Evolutionary conservation across 192 early-diverging fungal species (phyloP).

Genomic region (Linnemannia schmuckeri): DNA sequence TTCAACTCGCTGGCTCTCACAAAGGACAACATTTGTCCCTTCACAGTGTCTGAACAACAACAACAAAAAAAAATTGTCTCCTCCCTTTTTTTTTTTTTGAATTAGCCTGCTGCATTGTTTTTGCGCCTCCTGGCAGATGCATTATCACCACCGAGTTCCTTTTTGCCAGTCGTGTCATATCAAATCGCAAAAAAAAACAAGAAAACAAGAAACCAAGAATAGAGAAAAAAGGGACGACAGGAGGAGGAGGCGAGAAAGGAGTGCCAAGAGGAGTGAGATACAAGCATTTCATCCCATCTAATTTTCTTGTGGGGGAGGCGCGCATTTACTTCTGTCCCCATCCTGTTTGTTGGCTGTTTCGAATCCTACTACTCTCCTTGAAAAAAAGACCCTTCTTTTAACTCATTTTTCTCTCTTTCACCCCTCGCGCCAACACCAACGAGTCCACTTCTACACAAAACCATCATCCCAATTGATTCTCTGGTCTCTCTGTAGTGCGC

Average conservation of each 20-base stretch:
- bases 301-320: too few species aligned
- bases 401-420: too few species aligned
- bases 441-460: too few species aligned
- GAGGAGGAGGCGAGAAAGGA: background rate
- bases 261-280: too few species aligned
- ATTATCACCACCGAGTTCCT: background rate
- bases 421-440: background rate
- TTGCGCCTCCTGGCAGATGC: background rate
- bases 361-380: too few species aligned
- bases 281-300: too few species aligned
- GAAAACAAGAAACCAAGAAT: background rate
- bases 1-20: background rate
- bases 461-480: background rate
- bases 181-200: background rate
- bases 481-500: background rate
- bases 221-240: background rate
- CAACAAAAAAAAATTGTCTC: background rate
- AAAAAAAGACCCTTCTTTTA: background rate
- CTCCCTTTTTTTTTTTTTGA: background rate
- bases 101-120: background rate
- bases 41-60: background rate
- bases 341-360: too few species aligned
- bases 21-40: background rate
- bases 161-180: background rate
- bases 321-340: too few species aligned